phyloP scores from a whole-genome alignment of 495 filamentous ascomycete genomes.

The Trichoderma gamsii region DNA sequence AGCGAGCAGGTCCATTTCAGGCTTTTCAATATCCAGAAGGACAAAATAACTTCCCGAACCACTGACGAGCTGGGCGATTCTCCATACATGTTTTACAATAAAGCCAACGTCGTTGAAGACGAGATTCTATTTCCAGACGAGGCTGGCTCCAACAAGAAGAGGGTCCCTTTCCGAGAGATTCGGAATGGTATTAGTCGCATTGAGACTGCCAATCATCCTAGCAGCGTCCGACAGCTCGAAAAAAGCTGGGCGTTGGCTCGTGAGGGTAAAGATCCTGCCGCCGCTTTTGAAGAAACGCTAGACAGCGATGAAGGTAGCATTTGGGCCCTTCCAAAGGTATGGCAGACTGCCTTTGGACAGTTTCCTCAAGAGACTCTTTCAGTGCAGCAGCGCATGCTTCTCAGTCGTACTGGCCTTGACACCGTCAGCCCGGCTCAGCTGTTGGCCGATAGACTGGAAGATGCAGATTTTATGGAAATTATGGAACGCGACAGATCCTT shows the following conservation, averaged over 20 bases:
- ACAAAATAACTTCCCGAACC: slow-evolving; percentile 18
- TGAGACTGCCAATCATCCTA: not conserved
- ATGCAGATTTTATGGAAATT: slow-evolving; percentile 17
- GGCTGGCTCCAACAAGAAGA: slow-evolving; percentile 20
- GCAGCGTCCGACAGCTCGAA: not conserved
- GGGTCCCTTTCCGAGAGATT: slow-evolving; percentile 33
- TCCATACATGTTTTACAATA: slow-evolving; percentile 35
- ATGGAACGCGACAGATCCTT: slow-evolving; percentile 33
- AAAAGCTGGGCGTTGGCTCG: not conserved
- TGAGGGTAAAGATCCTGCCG: not conserved
- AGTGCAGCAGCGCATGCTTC: not conserved
- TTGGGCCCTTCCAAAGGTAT: slow-evolving; percentile 8
- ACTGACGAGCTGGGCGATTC: slow-evolving; percentile 17
- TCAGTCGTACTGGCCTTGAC: not conserved
- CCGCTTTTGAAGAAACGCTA: not conserved
- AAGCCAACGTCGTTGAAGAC: slow-evolving; percentile 43
- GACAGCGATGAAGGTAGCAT: slow-evolving; percentile 9
- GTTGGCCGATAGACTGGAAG: slow-evolving; percentile 8
- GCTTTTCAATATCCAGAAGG: slow-evolving; percentile 17
- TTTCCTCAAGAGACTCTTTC: not conserved
- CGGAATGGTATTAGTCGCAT: slow-evolving; percentile 21
- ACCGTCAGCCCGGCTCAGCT: not conserved
- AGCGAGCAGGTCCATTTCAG: slow-evolving; percentile 25
- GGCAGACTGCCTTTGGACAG: not conserved
- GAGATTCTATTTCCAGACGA: slow-evolving; percentile 42